These are phyloP conservation scores for Rhynchospora tenuis DNA, from an alignment of 176 grass and related monocot species.

Conservation along the genomic window DNA sequence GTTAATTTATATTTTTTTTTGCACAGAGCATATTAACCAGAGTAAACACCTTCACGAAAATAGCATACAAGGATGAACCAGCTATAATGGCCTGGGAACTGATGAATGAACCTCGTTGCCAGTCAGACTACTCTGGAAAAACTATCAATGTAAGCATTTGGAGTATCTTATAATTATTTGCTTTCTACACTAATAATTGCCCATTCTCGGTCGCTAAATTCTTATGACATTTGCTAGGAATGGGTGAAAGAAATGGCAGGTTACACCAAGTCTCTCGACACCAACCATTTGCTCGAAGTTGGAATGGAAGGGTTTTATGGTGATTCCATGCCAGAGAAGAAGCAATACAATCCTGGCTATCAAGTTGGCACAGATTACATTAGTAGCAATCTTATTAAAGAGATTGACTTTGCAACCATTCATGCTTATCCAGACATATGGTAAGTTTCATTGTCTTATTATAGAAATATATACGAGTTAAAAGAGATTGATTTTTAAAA, in stretches of 20 bases:
- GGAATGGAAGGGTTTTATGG: constrained; percentile 51
- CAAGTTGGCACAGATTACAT: constrained; percentile 55
- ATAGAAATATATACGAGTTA: no score
- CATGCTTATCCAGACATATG: constrained; percentile 44
- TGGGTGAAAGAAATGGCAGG: constrained; percentile 49
- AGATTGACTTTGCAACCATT: constrained; percentile 53
- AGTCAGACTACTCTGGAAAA: constrained; percentile 41
- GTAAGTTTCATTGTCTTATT: neutral
- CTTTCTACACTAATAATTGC: neutral
- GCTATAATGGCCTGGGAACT: constrained; percentile 54
- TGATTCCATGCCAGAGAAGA: constrained; percentile 45
- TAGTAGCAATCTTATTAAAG: constrained; percentile 34
- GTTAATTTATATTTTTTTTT: neutral
- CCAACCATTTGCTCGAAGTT: constrained; percentile 39
- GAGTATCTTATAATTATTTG: neutral
- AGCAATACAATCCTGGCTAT: constrained; percentile 46
- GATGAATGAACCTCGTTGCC: constrained; percentile 52
- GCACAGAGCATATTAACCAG: constrained; percentile 35
- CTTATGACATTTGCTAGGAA: neutral
- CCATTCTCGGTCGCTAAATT: neutral
- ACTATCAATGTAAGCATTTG: constrained; percentile 30
- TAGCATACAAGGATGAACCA: constrained; percentile 43
- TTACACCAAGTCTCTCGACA: constrained; percentile 36
- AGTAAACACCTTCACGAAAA: constrained; percentile 34
- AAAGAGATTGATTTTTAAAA: no score